Evolutionary conservation across 805 yeast species (phyloP), one percentile per base, ranked within the genome.

Genomic region (Wickerhamomyces alni): DNA sequence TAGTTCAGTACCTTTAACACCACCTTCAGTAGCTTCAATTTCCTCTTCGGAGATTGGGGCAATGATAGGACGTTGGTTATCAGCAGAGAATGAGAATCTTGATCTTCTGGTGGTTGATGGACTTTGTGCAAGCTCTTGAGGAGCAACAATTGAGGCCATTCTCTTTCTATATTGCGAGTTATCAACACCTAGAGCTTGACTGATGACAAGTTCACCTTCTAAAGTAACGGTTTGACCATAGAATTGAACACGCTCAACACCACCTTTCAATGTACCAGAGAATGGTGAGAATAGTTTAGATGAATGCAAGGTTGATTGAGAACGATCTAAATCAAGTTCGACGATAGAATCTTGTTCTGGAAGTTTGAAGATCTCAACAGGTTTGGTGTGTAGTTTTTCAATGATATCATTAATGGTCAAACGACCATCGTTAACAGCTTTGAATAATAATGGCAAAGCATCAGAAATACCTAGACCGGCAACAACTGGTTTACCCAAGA

Each of bases 241-340:
- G 61, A 85, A 69, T 50, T 80, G 74, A 37, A 91, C 97, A 63
- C 97, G 78, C 63, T 88, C 95, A 57, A 91, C 83, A 55, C 87
- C 81, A 46, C 97, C 97, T 44, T 68, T 73, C 57, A 87, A 69
- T 38, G 68, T 66, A 46, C 72, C 74, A 42, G 66, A 67, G 50
- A 79, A 74, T 45, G 82, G 82, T 39, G 82, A 70, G 75, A 80
- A 75, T 41, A 65, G 56, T 30, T 63, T 49, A 8, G 70, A 58
- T 34, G 58, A 47, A 47, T 64, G 65, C 43, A 67, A 52, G 10
- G 75, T 63, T n/a, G 67, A 53, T 38, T 65, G 61, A 15, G 67
- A 59, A 62, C 94, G 79, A 63, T 88, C 96, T 50, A 86, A 64
- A 58, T 88, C 94, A 43, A 91, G 66, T 62, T 88, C 96, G 51